A percentile compares a stretch with the other conserved stretches of the same genome.
Evolutionary conservation across 2,329 filamentous ascomycete genomes (phyloP).

Genomic region (Plectosphaerella plurivora): DNA sequence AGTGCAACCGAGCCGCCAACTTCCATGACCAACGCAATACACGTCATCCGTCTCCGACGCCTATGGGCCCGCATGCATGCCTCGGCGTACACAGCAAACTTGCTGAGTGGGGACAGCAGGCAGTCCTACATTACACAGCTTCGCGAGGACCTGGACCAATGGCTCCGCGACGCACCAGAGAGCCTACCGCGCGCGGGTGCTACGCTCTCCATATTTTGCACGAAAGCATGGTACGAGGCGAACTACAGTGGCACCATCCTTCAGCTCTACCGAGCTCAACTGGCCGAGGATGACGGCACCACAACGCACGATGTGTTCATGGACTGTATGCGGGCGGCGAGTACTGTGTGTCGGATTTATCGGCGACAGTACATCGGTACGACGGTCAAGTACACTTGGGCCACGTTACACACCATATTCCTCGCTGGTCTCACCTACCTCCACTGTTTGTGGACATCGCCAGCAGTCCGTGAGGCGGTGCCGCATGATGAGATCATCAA

Average conservation of each 20-base stretch:
- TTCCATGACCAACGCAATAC: conserved; percentile 3
- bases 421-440: conserved; percentile 13
- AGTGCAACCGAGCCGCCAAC: not conserved
- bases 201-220: conserved; percentile 6
- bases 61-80: conserved; percentile 7
- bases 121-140: not conserved
- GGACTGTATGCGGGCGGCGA: conserved; percentile 13
- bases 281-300: conserved; percentile 9
- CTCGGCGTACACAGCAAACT: not conserved
- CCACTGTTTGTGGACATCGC: conserved; percentile 26
- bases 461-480: conserved; percentile 8
- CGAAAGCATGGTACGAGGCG: conserved; percentile 7
- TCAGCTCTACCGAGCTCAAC: conserved; percentile 15
- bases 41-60: conserved; percentile 5
- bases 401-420: conserved; percentile 7
- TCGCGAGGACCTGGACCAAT: conserved; percentile 5
- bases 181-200: not conserved
- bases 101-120: not conserved
- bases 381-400: conserved; percentile 7
- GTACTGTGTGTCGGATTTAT: conserved; percentile 7
- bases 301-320: conserved; percentile 14
- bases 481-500: conserved; percentile 15
- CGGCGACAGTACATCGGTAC: conserved; percentile 3
- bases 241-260: conserved; percentile 16
- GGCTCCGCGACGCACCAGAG: not conserved